A percentile compares a stretch with the other conserved stretches of the same genome.
These are phyloP conservation scores for Pseudomonodictys pantanalensis DNA, from an alignment of 495 filamentous ascomycete genomes.

Conservation along the genomic window DNA sequence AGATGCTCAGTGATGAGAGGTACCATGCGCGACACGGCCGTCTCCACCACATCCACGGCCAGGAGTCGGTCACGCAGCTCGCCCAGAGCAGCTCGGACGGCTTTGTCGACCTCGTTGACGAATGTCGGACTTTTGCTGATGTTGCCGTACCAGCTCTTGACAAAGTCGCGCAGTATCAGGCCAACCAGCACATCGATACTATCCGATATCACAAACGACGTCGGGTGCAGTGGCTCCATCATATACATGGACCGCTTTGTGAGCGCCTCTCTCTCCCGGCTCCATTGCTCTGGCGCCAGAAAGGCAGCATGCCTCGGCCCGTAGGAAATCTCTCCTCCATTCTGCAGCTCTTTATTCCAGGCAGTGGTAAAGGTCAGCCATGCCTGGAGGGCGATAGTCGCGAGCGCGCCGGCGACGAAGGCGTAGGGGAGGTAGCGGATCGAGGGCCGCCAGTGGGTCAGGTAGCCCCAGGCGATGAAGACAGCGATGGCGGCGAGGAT, in stretches of 20 bases:
- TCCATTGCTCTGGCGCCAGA: conserved; percentile 62
- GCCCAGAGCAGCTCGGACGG: conserved; percentile 70
- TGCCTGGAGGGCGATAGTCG: conserved; percentile 51
- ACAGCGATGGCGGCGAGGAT: conserved; percentile 63
- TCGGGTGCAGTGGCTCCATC: conserved; percentile 64
- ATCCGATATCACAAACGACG: conserved; percentile 75
- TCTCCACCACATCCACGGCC: conserved; percentile 72
- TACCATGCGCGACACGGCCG: conserved; percentile 75
- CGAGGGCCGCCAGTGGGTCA: conserved; percentile 72
- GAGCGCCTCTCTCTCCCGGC: conserved; percentile 61
- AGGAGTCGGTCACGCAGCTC: conserved; percentile 67
- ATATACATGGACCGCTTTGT: conserved; percentile 46
- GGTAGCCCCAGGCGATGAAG: conserved; percentile 84
- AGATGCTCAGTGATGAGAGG: conserved; percentile 91
- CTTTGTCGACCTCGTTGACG: conserved; percentile 76
- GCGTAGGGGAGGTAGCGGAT: conserved; percentile 80
- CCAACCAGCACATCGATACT: conserved; percentile 77
- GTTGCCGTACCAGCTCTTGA: conserved; percentile 80
- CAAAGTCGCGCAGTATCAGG: conserved; percentile 76
- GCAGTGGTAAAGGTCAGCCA: conserved; percentile 62
- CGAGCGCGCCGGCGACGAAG: conserved; percentile 63
- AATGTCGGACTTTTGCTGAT: conserved; percentile 83
- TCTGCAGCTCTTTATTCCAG: conserved; percentile 44
- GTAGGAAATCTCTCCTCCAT: conserved; percentile 33
- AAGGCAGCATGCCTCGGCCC: conserved; percentile 58